These are phyloP conservation scores for Circinella umbellata DNA, from an alignment of 371 early-diverging fungal genomes.

Conservation along the genomic window DNA sequence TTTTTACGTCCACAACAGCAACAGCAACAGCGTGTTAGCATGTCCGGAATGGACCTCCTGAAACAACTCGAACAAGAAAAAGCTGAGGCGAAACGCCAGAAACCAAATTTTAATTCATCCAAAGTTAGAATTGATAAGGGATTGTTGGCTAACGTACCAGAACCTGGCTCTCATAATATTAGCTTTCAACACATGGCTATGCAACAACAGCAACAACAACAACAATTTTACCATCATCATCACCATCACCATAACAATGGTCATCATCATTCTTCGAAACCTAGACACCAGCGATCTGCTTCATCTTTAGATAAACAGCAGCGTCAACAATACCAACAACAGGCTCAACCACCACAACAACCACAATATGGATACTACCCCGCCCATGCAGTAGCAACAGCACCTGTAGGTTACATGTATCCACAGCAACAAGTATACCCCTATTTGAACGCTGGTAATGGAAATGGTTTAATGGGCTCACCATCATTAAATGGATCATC, in stretches of 20 bases:
- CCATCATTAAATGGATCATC: slow-evolving; percentile 11
- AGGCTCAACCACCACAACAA: slow-evolving; percentile 16
- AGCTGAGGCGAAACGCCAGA: slow-evolving; percentile 40
- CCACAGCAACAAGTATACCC: slow-evolving; percentile 20
- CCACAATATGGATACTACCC: slow-evolving; percentile 12
- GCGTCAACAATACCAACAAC: slow-evolving; percentile 14
- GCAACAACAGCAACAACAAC: slow-evolving; percentile 29
- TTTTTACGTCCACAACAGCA: slow-evolving; percentile 22
- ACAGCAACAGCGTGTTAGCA: slow-evolving; percentile 31
- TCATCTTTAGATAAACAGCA: slow-evolving; percentile 8
- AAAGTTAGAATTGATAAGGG: slow-evolving; percentile 51
- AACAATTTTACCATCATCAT: slow-evolving; percentile 20
- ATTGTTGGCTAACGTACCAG: slow-evolving; percentile 44
- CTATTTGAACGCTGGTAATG: slow-evolving; percentile 11
- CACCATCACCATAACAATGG: slow-evolving; percentile 6
- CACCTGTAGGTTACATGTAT: slow-evolving; percentile 12
- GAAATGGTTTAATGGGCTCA: slow-evolving; percentile 1
- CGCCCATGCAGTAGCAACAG: slow-evolving; percentile 9
- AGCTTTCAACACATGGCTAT: slow-evolving; percentile 47
- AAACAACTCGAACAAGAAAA: slow-evolving; percentile 52
- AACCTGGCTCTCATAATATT: slow-evolving; percentile 48
- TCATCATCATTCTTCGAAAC: slow-evolving; percentile 2
- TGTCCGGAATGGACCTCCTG: slow-evolving; percentile 55
- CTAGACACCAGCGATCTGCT: slow-evolving; percentile 3
- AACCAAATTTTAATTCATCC: slow-evolving; percentile 40